These are phyloP conservation scores for Dipteronia dyeriana DNA, from an alignment of 345 rosid species.

Conservation along the genomic window DNA sequence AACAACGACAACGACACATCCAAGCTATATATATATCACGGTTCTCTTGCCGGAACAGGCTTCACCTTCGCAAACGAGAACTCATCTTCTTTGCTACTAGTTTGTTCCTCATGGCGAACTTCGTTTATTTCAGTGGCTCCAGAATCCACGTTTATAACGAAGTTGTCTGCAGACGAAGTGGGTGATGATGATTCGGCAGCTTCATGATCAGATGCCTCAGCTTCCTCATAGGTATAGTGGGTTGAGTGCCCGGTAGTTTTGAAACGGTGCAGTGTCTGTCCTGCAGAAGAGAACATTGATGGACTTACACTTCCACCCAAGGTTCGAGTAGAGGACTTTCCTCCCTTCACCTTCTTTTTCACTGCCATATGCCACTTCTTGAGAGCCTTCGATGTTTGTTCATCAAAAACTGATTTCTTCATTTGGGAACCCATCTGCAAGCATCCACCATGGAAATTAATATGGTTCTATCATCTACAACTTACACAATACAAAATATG, in stretches of 20 bases:
- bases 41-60: slow-evolving; percentile 41
- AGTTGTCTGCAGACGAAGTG: slow-evolving; percentile 28
- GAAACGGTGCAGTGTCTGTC: slow-evolving; percentile 57
- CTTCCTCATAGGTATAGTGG: slow-evolving; percentile 45
- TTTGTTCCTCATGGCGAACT: slow-evolving; percentile 29
- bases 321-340: slow-evolving; percentile 48
- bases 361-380: slow-evolving; percentile 89
- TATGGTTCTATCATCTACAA: neutral
- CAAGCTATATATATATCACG: slow-evolving; percentile 14
- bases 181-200: slow-evolving; percentile 62
- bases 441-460: neutral
- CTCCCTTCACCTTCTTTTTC: slow-evolving; percentile 53
- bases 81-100: slow-evolving; percentile 41
- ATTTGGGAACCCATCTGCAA: slow-evolving; percentile 84
- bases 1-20: no score
- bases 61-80: slow-evolving; percentile 70
- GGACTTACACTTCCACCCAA: slow-evolving; percentile 57
- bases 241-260: slow-evolving; percentile 82
- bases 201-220: slow-evolving; percentile 62
- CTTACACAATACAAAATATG: neutral
- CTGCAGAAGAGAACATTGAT: slow-evolving; percentile 33
- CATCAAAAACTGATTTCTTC: slow-evolving; percentile 92
- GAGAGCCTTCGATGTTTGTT: slow-evolving; percentile 88
- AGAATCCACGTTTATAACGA: slow-evolving; percentile 43
- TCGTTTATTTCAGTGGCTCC: slow-evolving; percentile 34